A percentile compares a stretch with the other conserved stretches of the same genome.
Evolutionary conservation across 352 stramenopile species (phyloP).

Genomic region (Phytophthora fragariaefolia): DNA sequence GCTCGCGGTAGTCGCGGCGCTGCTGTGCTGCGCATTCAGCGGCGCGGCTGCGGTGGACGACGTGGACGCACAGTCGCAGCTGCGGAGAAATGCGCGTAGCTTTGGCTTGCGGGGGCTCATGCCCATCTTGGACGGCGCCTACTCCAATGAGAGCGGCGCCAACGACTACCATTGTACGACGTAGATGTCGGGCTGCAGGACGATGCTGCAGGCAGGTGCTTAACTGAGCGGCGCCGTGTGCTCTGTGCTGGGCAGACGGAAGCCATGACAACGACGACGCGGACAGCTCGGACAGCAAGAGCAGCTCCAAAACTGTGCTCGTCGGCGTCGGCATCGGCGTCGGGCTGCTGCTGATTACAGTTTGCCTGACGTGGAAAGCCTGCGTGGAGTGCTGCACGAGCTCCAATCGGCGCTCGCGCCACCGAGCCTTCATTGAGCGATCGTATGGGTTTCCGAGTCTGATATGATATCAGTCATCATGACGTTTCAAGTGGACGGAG

Average conservation of each 20-base stretch:
- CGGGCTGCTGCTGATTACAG: slow-evolving; percentile 43
- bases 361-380: slow-evolving; percentile 58
- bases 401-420: slow-evolving; percentile 37
- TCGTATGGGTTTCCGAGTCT: slow-evolving; percentile 38
- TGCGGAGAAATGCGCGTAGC: slow-evolving; percentile 5
- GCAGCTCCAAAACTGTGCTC: slow-evolving; percentile 35
- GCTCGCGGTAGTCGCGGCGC: slow-evolving; percentile 11
- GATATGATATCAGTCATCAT: slow-evolving; percentile 9
- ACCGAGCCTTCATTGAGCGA: slow-evolving; percentile 57
- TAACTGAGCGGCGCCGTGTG: neutral
- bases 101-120: slow-evolving; percentile 23
- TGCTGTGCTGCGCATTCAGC: slow-evolving; percentile 19
- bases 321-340: slow-evolving; percentile 43
- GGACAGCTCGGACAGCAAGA: slow-evolving; percentile 19
- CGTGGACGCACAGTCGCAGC: slow-evolving; percentile 7
- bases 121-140: slow-evolving; percentile 28
- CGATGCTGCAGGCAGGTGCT: slow-evolving; percentile 6
- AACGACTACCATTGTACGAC: slow-evolving; percentile 29
- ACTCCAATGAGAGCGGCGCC: slow-evolving; percentile 18
- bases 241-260: slow-evolving; percentile 20
- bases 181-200: neutral
- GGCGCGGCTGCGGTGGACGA: slow-evolving; percentile 1
- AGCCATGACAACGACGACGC: slow-evolving; percentile 17
- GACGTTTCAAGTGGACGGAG: slow-evolving; percentile 4
- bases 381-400: slow-evolving; percentile 58